These are phyloP conservation scores for Conticribra weissflogii DNA, from an alignment of 108 stramenopile species.

Conservation along the genomic window DNA sequence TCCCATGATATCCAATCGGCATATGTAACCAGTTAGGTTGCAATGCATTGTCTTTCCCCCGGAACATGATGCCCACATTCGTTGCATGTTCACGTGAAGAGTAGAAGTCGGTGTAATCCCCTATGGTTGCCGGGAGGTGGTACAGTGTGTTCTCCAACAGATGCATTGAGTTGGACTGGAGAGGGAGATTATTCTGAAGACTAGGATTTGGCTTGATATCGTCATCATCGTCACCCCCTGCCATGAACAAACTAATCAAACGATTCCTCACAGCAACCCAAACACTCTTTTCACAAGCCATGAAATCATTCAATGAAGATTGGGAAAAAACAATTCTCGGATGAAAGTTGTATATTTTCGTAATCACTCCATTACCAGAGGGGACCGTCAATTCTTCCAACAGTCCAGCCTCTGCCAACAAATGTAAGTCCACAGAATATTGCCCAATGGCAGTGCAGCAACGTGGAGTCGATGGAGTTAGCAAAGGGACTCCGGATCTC, in stretches of 20 bases:
- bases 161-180: conserved; percentile 54
- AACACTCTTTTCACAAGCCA: conserved; percentile 54
- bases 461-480: conserved; percentile 33
- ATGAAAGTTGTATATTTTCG: conserved; percentile 43
- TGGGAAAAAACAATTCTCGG: conserved; percentile 47
- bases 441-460: conserved; percentile 80
- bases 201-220: conserved; percentile 24
- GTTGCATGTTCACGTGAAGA: conserved; percentile 92
- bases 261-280: conserved; percentile 76
- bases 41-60: conserved; percentile 91
- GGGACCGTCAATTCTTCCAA: conserved; percentile 42
- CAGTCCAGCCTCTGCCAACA: conserved; percentile 79
- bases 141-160: conserved; percentile 49
- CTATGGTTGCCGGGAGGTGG: conserved; percentile 83
- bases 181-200: conserved; percentile 31
- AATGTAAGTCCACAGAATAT: conserved; percentile 66
- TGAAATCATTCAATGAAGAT: conserved; percentile 73
- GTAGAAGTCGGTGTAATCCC: conserved; percentile 95
- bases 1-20: conserved; percentile 94
- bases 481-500: background rate
- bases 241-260: conserved; percentile 63
- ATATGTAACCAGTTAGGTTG: conserved; percentile 93
- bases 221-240: conserved; percentile 23
- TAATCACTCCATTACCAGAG: background rate
- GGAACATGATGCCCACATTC: conserved; percentile 93